Conservation (phyloP, 352 stramenopile genomes). For the Blastocystis sp. region DNA sequence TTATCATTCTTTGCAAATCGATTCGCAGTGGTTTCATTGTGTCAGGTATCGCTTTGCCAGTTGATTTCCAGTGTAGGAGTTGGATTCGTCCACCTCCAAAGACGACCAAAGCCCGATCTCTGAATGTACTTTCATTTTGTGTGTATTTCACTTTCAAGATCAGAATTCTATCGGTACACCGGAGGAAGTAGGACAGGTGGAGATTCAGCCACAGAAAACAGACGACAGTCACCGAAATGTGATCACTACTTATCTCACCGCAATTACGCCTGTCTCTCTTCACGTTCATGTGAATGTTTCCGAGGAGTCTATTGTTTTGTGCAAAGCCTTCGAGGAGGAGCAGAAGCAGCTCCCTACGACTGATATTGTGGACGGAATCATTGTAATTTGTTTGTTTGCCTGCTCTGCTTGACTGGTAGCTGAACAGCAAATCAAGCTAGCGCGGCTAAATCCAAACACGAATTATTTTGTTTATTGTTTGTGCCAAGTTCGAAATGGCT, state of each 20-base stretch:
- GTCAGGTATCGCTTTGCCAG: background rate
- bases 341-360: background rate
- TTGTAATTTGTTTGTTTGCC: background rate
- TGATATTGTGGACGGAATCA: background rate
- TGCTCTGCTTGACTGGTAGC: background rate
- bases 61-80: too few species aligned
- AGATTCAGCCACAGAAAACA: too few species aligned
- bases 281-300: constrained; percentile 3
- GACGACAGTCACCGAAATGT: too few species aligned
- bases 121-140: background rate
- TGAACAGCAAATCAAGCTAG: background rate
- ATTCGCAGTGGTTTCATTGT: background rate
- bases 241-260: background rate
- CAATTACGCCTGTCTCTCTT: constrained; percentile 8
- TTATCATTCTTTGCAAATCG: background rate
- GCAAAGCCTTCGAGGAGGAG: background rate
- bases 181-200: background rate
- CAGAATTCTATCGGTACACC: background rate
- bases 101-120: background rate
- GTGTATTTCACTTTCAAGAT: background rate
- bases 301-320: background rate
- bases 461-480: background rate
- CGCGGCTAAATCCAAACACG: background rate
- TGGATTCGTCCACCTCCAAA: too few species aligned
- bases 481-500: background rate